Conservation (phyloP, 148 eudicot species). For the Hydrangea macrophylla region DNA sequence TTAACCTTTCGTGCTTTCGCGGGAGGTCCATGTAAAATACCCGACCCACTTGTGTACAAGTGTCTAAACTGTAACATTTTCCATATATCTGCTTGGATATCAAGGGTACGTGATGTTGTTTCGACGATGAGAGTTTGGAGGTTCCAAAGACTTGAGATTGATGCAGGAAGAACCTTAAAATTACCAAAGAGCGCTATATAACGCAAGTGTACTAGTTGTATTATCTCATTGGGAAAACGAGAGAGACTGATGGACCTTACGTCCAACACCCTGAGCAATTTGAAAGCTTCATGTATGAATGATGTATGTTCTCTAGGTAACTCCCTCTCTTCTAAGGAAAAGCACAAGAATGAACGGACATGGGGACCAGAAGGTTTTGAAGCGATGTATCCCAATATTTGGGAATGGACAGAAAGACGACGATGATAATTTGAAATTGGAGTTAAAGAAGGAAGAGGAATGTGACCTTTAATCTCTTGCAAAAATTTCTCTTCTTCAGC, state of each 20-base stretch:
- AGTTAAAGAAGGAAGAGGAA: background rate
- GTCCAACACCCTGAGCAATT: conserved; percentile 38
- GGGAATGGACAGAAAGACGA: conserved; percentile 34
- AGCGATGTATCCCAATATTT: conserved; percentile 20
- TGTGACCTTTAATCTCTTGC: background rate
- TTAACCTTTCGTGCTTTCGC: conserved; percentile 15
- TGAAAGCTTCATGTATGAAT: conserved; percentile 25
- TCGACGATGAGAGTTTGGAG: conserved; percentile 33
- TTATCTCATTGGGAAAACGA: conserved; percentile 22
- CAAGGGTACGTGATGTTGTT: conserved; percentile 26
- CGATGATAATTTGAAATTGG: conserved; percentile 10
- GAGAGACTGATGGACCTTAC: conserved; percentile 18
- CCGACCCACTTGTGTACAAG: conserved; percentile 24
- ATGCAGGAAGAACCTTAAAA: conserved; percentile 24
- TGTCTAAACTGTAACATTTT: conserved; percentile 39
- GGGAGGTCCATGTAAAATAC: conserved; percentile 15
- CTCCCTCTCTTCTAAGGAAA: conserved; percentile 13
- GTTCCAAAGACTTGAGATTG: conserved; percentile 30
- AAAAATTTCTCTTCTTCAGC: conserved; percentile 38
- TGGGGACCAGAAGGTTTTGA: conserved; percentile 20
- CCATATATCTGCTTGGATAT: conserved; percentile 33
- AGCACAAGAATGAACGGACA: conserved; percentile 37
- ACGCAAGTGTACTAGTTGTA: conserved; percentile 27
- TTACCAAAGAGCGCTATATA: conserved; percentile 25
- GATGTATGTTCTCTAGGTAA: conserved; percentile 14